A percentile compares a stretch with the other conserved stretches of the same genome.
Conservation (phyloP, 441 rosid genomes). For the Biscutella laevigata region DNA sequence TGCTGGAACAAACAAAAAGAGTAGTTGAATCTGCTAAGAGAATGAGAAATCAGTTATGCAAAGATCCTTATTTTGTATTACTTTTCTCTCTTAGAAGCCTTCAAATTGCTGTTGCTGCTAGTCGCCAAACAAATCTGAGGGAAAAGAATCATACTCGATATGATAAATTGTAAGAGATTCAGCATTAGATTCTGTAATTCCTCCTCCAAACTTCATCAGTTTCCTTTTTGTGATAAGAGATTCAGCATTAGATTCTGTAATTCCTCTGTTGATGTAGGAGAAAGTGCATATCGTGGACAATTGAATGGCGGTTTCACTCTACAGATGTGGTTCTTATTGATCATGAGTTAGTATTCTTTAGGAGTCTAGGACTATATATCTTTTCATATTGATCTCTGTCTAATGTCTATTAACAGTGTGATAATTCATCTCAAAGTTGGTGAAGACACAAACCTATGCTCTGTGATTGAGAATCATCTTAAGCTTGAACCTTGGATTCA, state of each 20-base stretch:
- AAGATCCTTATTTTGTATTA: slow-evolving; percentile 25
- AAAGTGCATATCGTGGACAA: slow-evolving; percentile 70
- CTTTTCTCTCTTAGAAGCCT: slow-evolving; percentile 35
- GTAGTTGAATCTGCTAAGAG: slow-evolving; percentile 63
- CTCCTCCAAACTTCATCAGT: too few relatives aligned
- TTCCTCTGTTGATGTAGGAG: slow-evolving; percentile 46
- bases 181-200: too few relatives aligned
- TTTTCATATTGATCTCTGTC: too few relatives aligned
- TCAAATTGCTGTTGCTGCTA: slow-evolving; percentile 41
- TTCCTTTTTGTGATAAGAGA: too few relatives aligned
- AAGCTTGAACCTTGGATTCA: slow-evolving; percentile 67
- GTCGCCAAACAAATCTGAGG: slow-evolving; percentile 58
- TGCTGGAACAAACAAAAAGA: slow-evolving; percentile 78
- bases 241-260: not conserved
- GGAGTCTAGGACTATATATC: too few relatives aligned
- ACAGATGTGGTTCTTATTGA: slow-evolving; percentile 50
- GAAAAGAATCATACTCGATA: slow-evolving; percentile 49
- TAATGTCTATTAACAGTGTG: slow-evolving; percentile 1
- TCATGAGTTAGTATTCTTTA: slow-evolving; percentile 53
- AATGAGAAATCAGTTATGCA: slow-evolving; percentile 38
- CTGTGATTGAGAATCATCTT: slow-evolving; percentile 57
- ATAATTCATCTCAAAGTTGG: slow-evolving; percentile 35
- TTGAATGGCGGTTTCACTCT: slow-evolving; percentile 79
- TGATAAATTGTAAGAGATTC: too few relatives aligned
- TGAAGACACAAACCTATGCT: slow-evolving; percentile 48